Evolutionary conservation across 768 basidiomycete species (phyloP), one percentile per base, ranked within the genome.

Genomic region (Lactifluus hygrophoroides): DNA sequence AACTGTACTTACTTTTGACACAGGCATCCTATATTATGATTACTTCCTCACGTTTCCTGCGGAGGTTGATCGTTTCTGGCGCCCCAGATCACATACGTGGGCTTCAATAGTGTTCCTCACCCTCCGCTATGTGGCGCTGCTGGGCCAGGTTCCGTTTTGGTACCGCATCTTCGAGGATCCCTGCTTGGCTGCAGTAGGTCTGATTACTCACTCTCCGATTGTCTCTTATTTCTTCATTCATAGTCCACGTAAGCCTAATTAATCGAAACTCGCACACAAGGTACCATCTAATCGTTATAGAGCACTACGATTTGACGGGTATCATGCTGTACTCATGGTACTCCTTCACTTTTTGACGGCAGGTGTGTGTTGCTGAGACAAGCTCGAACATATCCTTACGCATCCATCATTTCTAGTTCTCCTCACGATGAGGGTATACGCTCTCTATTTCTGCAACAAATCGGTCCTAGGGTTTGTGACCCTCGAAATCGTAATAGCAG

Each of bases 11-110:
- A 58, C 19, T 7, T 17, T 54, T 16, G 28, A 21, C 19, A n/a
- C n/a, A 30, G 73, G 42, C n/a, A 51, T 73, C 8, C 61, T 75
- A 21, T 64, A 74, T 17, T 76, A 77, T 49, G 81, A 82, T 51
- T 79, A 77, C 58, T 37, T 71, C 40, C 66, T 80, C 38, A 82
- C 81, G 0, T 61, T 82, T 5, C 47, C 61, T 0, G 51, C 58
- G 28, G 81, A 82, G 58, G 68, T 77, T 7, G 70, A 73, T 21
- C 66, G 71, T 16, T 77, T 75, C 66, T 82, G 81, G 80, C 61
- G 47, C 10, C 19, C 46, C 7, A 21, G 51, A 17, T 19, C 35
- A 9, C 30, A 63, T 60, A 62, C 54, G 6, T 57, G 47, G 42
- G 51, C 58, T 3, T 66, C 67, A 3, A 3, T 45, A 9, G 3